Percentiles rank a stretch among this genome's conserved stretches.
Conservation (phyloP, 208 protist species). For the Trypanosomatidae sp. region DNA sequence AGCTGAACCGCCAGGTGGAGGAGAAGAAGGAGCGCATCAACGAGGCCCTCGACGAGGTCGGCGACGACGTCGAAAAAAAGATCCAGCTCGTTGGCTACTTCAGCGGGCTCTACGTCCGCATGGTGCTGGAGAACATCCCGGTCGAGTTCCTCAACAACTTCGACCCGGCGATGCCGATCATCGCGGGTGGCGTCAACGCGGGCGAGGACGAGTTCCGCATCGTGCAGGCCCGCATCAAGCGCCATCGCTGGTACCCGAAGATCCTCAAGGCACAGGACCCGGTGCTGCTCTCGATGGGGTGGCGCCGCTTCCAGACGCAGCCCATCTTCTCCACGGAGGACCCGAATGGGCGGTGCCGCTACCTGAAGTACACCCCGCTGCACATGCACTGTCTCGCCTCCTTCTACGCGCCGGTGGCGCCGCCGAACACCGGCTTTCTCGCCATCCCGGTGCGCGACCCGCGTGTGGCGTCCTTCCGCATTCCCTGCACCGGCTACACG, state of each 20-base stretch:
- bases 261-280: slow-evolving; percentile 99
- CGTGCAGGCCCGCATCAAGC: slow-evolving; percentile 95
- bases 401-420: slow-evolving; percentile 97
- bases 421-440: slow-evolving; percentile 96
- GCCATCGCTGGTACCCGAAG: slow-evolving; percentile 98
- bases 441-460: slow-evolving; percentile 86
- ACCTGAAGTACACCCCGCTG: slow-evolving; percentile 99
- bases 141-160: slow-evolving; percentile 96
- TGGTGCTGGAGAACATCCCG: slow-evolving; percentile 95
- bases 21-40: slow-evolving; percentile 84
- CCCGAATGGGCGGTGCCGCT: slow-evolving; percentile 94
- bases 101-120: slow-evolving; percentile 96
- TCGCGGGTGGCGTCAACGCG: slow-evolving; percentile 95
- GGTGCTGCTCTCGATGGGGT: slow-evolving; percentile 99
- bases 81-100: slow-evolving; percentile 92
- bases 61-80: slow-evolving; percentile 84
- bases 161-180: slow-evolving; percentile 80
- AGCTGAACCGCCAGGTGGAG: slow-evolving; percentile 78
- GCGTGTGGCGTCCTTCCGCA: slow-evolving; percentile 88
- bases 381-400: slow-evolving; percentile 99
- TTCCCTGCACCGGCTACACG: slow-evolving; percentile 96
- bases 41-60: slow-evolving; percentile 73
- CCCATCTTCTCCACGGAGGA: slow-evolving; percentile 96
- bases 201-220: slow-evolving; percentile 96
- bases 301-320: slow-evolving; percentile 98